Evolutionary conservation across 2,329 filamentous ascomycete species (phyloP).

Genomic region (Myotisia sp.): DNA sequence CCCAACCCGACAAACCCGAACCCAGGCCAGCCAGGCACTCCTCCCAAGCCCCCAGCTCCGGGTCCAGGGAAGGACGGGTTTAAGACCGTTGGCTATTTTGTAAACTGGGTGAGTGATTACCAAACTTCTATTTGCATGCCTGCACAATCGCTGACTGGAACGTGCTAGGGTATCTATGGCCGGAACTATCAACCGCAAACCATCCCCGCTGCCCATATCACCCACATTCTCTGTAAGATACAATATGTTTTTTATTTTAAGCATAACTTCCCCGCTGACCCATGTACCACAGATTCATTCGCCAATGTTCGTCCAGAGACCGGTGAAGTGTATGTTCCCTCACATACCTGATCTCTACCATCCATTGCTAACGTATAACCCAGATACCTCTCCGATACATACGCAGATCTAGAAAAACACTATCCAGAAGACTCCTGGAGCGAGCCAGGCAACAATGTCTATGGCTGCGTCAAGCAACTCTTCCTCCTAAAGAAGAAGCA

Average conservation of each 20-base stretch:
- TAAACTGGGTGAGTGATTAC: conserved; percentile 29
- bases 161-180: conserved; percentile 59
- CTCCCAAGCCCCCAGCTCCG: neutral
- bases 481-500: conserved; percentile 62
- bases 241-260: neutral
- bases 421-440: conserved; percentile 54
- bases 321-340: conserved; percentile 53
- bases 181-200: conserved; percentile 73
- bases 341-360: too few species aligned
- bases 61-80: neutral
- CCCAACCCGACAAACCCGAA: neutral
- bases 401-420: conserved; percentile 55
- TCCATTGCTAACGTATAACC: conserved; percentile 5
- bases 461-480: conserved; percentile 66
- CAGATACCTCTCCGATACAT: conserved; percentile 48
- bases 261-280: neutral
- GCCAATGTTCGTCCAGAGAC: conserved; percentile 67
- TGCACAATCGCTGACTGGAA: neutral
- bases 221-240: conserved; percentile 56
- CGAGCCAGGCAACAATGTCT: conserved; percentile 56
- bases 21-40: neutral
- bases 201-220: conserved; percentile 65
- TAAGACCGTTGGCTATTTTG: conserved; percentile 30
- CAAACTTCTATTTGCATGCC: neutral
- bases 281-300: conserved; percentile 50